phyloP scores from a whole-genome alignment of 75 land plant species.

The Chamaecyparis obtusa region DNA sequence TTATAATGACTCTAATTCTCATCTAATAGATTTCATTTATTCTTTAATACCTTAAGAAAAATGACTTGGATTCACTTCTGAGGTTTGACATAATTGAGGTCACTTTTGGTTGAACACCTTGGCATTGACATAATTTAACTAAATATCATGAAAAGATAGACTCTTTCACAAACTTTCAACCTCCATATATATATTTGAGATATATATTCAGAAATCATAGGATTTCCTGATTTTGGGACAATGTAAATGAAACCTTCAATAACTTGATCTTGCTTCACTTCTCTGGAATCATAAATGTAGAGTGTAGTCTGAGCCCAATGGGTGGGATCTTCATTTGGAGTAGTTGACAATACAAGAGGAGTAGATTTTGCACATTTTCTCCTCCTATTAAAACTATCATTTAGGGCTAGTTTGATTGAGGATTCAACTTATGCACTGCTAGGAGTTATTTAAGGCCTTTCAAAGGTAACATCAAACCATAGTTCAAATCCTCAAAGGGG shows the following conservation, averaged over 20 bases:
- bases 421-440: too few relatives aligned
- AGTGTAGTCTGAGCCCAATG: constrained; percentile 92
- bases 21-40: not conserved
- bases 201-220: constrained; percentile 85
- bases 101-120: not conserved
- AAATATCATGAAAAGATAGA: constrained; percentile 56
- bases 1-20: not conserved
- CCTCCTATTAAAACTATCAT: too few relatives aligned
- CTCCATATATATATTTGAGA: constrained; percentile 70
- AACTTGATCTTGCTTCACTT: constrained; percentile 80
- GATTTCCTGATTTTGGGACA: constrained; percentile 87
- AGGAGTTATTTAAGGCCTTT: too few relatives aligned
- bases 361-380: too few relatives aligned
- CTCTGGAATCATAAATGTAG: constrained; percentile 86
- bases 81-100: not conserved
- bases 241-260: constrained; percentile 82
- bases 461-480: too few relatives aligned
- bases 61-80: not conserved
- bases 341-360: too few relatives aligned
- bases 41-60: not conserved
- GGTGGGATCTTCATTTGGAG: too few relatives aligned
- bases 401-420: too few relatives aligned
- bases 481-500: too few relatives aligned
- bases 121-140: not conserved
- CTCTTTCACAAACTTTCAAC: constrained; percentile 63